A percentile compares a stretch with the other conserved stretches of the same genome.
These are phyloP conservation scores for Phytophthora pistaciae DNA, from an alignment of 352 stramenopile species.

Conservation along the genomic window DNA sequence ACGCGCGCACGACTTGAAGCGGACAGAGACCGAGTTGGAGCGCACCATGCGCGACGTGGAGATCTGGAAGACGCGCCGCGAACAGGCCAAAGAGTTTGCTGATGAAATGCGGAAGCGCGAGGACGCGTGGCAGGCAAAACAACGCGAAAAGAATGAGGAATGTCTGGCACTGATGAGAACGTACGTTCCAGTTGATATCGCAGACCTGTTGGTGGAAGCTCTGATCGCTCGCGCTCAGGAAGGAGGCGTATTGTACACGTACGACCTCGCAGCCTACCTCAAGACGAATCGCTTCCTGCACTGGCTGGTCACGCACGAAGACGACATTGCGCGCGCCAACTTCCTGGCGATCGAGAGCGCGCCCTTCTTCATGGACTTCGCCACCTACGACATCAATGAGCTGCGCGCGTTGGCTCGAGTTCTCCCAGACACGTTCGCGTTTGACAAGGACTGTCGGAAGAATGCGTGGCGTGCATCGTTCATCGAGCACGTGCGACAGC, in stretches of 20 bases:
- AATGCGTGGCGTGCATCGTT: slow-evolving; percentile 67
- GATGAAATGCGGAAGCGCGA: slow-evolving; percentile 65
- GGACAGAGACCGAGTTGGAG: slow-evolving; percentile 65
- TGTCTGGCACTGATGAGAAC: slow-evolving; percentile 52
- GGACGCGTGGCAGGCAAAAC: slow-evolving; percentile 47
- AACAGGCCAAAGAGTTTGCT: slow-evolving; percentile 66
- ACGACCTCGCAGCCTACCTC: slow-evolving; percentile 79
- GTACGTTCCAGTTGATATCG: slow-evolving; percentile 65
- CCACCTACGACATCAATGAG: slow-evolving; percentile 71
- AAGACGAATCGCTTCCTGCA: slow-evolving; percentile 84
- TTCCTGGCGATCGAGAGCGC: slow-evolving; percentile 75
- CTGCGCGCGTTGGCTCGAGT: slow-evolving; percentile 60
- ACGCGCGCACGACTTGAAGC: slow-evolving; percentile 54
- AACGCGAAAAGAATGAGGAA: slow-evolving; percentile 50
- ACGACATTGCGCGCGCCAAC: slow-evolving; percentile 73
- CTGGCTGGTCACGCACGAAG: slow-evolving; percentile 80
- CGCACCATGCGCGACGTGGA: slow-evolving; percentile 67
- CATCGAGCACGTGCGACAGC: slow-evolving; percentile 64
- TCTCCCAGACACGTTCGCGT: slow-evolving; percentile 69
- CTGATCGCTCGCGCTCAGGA: slow-evolving; percentile 54
- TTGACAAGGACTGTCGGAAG: slow-evolving; percentile 83
- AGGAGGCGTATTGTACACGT: slow-evolving; percentile 67
- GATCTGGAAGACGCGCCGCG: slow-evolving; percentile 68
- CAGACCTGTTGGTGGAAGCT: slow-evolving; percentile 61
- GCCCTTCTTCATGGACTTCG: slow-evolving; percentile 73